phyloP scores from a whole-genome alignment of 1,284 basidiomycete genomes.

The Ustilago nuda region DNA sequence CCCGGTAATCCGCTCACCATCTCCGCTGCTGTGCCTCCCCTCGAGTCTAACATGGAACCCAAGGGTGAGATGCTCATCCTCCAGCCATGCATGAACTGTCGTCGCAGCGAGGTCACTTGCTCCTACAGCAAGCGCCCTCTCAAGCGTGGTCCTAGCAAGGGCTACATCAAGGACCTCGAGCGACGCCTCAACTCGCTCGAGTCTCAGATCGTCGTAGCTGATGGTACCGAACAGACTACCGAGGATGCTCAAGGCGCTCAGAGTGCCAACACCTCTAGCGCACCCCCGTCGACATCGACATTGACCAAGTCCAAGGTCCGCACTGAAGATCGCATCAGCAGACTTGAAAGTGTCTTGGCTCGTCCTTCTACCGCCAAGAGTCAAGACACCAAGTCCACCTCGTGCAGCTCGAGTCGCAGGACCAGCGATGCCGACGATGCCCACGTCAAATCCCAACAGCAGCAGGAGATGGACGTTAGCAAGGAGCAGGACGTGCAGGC shows the following conservation, averaged over 20 bases:
- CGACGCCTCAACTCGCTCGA: slow-evolving; percentile 57
- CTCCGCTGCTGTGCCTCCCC: slow-evolving; percentile 38
- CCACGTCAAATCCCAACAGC: slow-evolving; percentile 8
- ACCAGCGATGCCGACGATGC: slow-evolving; percentile 7
- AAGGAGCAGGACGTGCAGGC: neutral
- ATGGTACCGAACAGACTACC: neutral
- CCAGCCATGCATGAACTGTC: slow-evolving; percentile 57
- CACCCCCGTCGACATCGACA: neutral
- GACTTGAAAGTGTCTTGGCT: slow-evolving; percentile 37
- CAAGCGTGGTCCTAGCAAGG: slow-evolving; percentile 57
- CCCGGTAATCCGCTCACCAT: slow-evolving; percentile 43
- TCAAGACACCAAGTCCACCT: slow-evolving; percentile 1
- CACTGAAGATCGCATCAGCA: slow-evolving; percentile 47
- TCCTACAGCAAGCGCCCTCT: slow-evolving; percentile 53
- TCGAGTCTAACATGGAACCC: slow-evolving; percentile 40
- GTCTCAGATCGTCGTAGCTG: slow-evolving; percentile 29
- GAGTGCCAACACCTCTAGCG: neutral
- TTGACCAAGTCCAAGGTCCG: slow-evolving; percentile 36
- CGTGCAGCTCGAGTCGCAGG: slow-evolving; percentile 12
- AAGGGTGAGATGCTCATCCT: slow-evolving; percentile 57
- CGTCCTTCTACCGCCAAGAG: slow-evolving; percentile 20
- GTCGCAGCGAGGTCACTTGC: slow-evolving; percentile 47
- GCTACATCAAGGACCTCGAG: slow-evolving; percentile 61
- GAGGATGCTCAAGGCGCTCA: neutral
- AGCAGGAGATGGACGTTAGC: neutral